Evolutionary conservation across 345 rosid genomes (phyloP), one percentile per base, ranked within the genome.

Genomic region (Turritis glabra): DNA sequence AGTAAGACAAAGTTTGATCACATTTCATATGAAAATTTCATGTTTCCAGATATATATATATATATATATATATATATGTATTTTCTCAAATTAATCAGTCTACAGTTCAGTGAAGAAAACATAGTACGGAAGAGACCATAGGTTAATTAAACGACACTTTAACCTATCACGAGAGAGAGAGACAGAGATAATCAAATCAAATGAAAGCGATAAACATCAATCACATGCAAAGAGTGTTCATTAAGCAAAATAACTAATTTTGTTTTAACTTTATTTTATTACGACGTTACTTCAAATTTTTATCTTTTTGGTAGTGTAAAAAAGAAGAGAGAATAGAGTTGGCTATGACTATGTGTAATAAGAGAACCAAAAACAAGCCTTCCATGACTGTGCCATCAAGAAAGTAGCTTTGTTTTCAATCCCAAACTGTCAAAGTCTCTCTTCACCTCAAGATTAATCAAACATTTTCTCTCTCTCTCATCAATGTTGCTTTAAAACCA

Each of bases 401-500:
- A 90, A 90, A 87, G 90, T 86, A 56, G 58, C 40, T 66, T 76
- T 71, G 69, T 82, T 63, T 79, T 80, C 71, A 74, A 80, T 85
- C 83, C 81, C 56, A 75, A 77, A 79, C 83, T 80, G 88, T 50
- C 80, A 50, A 56, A 61, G 82, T 76, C 76, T 70, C 67, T 61
- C 64, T 69, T 61, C 47, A 80, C 58, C 78, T 72, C 74, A 15
- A 43, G 61, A 25, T 79, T 78, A 46, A 73, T 63, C 59, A 21
- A 12, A 52, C 72, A 52, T 38, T 75, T 58, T 77, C 38, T 77
- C 60, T 26, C 56, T 29, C 78, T 72, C 18, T 29, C 54, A 47
- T 71, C 44, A 40, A 59, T 37, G 44, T 62, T 76, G 40, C 69
- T 68, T 68, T 68, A 21, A 67, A 61, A 67, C 61, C 68, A 67